These are phyloP conservation scores for Nakaseomyces kungkrabaensis DNA, from an alignment of 1,139 yeast species.

Conservation along the genomic window DNA sequence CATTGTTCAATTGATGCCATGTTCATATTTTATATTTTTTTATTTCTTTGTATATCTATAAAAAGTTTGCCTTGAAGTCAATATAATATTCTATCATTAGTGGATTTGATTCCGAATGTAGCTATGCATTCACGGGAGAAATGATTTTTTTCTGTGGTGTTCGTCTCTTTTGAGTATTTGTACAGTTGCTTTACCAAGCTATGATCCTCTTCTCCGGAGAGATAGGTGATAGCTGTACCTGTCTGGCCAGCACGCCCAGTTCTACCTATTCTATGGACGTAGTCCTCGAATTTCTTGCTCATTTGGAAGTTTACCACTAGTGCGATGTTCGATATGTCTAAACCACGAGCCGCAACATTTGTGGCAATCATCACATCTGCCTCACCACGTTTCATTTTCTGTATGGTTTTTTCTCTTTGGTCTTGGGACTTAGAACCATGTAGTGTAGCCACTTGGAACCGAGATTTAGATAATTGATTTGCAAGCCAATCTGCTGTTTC, in stretches of 20 bases:
- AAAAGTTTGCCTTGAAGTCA: not conserved
- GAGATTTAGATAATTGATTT: constrained; percentile 11
- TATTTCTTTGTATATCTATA: not conserved
- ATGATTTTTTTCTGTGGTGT: constrained; percentile 14
- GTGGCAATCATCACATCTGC: constrained; percentile 95
- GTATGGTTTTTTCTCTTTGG: constrained; percentile 77
- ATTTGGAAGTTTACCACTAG: constrained; percentile 80
- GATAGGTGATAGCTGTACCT: constrained; percentile 68
- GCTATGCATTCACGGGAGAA: constrained; percentile 13
- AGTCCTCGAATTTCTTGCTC: constrained; percentile 68
- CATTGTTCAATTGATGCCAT: not conserved
- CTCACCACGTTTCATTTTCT: constrained; percentile 74
- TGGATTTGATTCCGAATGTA: constrained; percentile 10
- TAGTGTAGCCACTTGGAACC: constrained; percentile 45
- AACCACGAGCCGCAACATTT: constrained; percentile 98
- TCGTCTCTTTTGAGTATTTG: constrained; percentile 15
- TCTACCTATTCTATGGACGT: constrained; percentile 88
- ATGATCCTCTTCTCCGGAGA: constrained; percentile 48
- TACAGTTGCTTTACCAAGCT: constrained; percentile 42
- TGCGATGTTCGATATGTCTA: constrained; percentile 80
- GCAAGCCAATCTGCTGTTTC: constrained; percentile 61
- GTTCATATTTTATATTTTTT: constrained; percentile 5
- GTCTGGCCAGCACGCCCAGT: constrained; percentile 88
- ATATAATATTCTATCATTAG: constrained; percentile 9
- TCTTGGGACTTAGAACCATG: constrained; percentile 87